phyloP scores from a whole-genome alignment of 148 eudicot species.

The Chenopodium quinoa region DNA sequence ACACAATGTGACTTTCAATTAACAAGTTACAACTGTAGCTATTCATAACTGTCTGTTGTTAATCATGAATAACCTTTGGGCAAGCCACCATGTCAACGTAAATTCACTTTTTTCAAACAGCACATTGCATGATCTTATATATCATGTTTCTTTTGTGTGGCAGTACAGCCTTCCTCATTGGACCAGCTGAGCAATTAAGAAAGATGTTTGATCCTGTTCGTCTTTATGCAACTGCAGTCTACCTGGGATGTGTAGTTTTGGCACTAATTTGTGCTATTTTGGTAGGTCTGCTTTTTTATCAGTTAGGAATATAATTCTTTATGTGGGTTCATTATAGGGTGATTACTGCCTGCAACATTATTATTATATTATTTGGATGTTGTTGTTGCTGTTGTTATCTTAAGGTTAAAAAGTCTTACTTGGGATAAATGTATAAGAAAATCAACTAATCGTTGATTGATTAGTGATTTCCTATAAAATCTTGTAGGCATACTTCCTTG shows the following conservation, averaged over 20 bases:
- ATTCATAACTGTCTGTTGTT: background rate
- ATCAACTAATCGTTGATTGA: background rate
- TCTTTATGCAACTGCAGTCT: constrained; percentile 72
- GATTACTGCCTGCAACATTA: background rate
- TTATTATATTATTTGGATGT: too few relatives aligned
- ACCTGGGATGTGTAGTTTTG: constrained; percentile 65
- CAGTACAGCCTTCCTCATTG: constrained; percentile 95
- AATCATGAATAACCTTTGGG: background rate
- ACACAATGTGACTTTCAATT: background rate
- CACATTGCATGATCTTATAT: constrained; percentile 14
- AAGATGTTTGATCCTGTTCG: constrained; percentile 96
- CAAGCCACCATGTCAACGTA: background rate
- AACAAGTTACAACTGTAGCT: background rate
- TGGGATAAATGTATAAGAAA: background rate
- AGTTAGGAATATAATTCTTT: background rate
- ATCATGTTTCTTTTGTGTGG: constrained; percentile 35
- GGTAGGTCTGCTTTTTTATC: constrained; percentile 46
- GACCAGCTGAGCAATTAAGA: constrained; percentile 70
- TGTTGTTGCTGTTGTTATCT: too few relatives aligned
- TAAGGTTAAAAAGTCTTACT: background rate
- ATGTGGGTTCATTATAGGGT: background rate
- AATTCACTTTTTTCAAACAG: background rate
- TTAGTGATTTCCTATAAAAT: background rate
- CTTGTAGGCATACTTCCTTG: background rate
- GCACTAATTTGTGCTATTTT: constrained; percentile 74